Evolutionary conservation across 441 rosid species (phyloP).

Genomic region (Jatropha podagrica): DNA sequence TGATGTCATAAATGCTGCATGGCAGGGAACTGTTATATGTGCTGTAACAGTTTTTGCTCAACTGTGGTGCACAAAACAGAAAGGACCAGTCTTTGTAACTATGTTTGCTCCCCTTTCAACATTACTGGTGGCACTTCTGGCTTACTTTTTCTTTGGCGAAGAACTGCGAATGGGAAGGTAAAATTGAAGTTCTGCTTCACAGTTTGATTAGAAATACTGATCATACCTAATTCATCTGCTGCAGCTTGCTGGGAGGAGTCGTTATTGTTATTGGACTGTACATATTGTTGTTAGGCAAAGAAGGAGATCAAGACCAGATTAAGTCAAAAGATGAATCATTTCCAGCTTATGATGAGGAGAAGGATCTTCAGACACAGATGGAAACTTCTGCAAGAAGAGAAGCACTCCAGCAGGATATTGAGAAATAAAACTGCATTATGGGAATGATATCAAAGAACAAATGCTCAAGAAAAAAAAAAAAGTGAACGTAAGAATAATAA

Average conservation of each 20-base stretch:
- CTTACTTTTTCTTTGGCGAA: constrained; percentile 53
- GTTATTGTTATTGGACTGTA: constrained; percentile 34
- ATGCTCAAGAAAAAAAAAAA: neutral
- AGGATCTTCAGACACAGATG: neutral
- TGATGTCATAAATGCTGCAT: constrained; percentile 1
- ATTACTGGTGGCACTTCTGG: constrained; percentile 37
- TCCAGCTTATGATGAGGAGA: constrained; percentile 19
- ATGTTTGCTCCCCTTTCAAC: constrained; percentile 50
- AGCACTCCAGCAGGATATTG: neutral
- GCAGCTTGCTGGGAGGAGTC: constrained; percentile 39
- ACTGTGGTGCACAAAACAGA: constrained; percentile 50
- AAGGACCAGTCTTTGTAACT: constrained; percentile 55
- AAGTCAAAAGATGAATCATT: constrained; percentile 23
- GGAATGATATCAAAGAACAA: neutral
- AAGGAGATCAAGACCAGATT: constrained; percentile 26
- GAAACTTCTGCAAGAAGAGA: constrained; percentile 23
- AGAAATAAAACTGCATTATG: constrained; percentile 11
- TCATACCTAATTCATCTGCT: constrained; percentile 9
- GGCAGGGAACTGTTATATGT: constrained; percentile 42
- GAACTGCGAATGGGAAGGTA: constrained; percentile 44
- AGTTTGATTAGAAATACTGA: neutral
- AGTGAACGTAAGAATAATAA: neutral
- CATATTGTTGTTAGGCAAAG: constrained; percentile 39
- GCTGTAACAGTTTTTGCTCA: constrained; percentile 31
- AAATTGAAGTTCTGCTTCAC: neutral